Evolutionary conservation across 164 flowering plant genomes (phyloP), one percentile per base, ranked within the genome.

Genomic region (Stephania japonica): DNA sequence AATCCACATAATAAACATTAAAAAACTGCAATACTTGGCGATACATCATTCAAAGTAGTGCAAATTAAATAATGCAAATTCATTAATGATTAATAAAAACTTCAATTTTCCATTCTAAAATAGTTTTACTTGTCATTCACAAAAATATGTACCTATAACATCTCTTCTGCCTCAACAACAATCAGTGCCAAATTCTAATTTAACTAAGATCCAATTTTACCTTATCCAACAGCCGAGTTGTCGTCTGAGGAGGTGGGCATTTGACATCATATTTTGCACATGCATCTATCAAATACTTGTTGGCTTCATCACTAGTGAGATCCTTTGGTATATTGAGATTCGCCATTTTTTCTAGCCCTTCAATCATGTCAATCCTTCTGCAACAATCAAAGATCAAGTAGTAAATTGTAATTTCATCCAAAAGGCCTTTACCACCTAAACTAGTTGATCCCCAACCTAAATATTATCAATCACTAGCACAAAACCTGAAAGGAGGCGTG

Each of bases 401-500:
- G 18, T 8, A 25, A 53, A 18, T 18, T 18, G 19, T 63, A 27
- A 21, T 62, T 70, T 13, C 19, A 42, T 68, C 26, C 19, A 68
- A 67, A 42, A 65, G 32, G 18, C 71, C 24, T 47, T 47, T 1
- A 50, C 27, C 16, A 23, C 18, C 19, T n/a, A 19, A 26, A 67
- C 4, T 42, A 41, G 5, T 65, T 65, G n/a, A 32, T 7, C 18
- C n/a, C 19, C 19, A 67, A 13, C 53, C 72, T 27, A 43, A 23
- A 26, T 11, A 75, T 67, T 5, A 23, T 47, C 12, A 26, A 8
- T 32, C 38, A 0, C 38, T n/a, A 4, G 42, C 21, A 62, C 66
- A 19, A 3, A 24, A 95, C 99, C 98, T 93, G 88, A 95, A 95
- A 66, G 99, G 99, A 6, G 99, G 99, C 71, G 99, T 91, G 74